Evolutionary conservation across 352 stramenopile genomes (phyloP).

Genomic region (Hyaloperonospora arabidopsidis): DNA sequence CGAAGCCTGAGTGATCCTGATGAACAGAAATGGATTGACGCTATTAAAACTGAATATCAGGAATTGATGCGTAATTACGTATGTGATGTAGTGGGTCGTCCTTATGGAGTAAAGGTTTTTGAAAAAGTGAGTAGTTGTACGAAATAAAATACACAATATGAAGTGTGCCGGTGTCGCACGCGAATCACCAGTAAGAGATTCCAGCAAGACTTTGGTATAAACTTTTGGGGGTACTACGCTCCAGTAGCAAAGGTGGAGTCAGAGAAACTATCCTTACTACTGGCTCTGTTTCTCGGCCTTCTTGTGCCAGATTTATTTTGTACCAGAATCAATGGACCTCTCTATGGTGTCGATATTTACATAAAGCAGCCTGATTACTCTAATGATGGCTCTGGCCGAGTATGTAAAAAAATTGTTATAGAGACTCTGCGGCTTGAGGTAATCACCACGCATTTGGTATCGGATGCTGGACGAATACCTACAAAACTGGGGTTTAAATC

Average conservation of each 20-base stretch:
- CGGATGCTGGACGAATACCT: conserved; percentile 2
- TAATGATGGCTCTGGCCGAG: conserved; percentile 2
- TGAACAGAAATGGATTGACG: conserved; percentile 3
- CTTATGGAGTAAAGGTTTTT: not conserved
- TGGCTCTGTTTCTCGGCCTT: conserved; percentile 4
- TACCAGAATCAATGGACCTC: conserved; percentile 5
- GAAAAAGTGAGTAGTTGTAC: conserved; percentile 1
- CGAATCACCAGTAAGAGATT: no score
- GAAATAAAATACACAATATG: not conserved
- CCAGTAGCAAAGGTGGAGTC: conserved; percentile 5
- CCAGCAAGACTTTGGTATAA: no score
- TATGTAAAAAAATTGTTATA: conserved; percentile 3
- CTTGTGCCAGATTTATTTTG: conserved; percentile 3
- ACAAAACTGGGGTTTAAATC: not conserved
- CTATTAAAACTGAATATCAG: conserved; percentile 1
- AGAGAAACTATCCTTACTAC: conserved; percentile 1
- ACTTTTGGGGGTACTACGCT: no score
- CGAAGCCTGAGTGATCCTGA: conserved; percentile 1
- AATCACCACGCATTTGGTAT: not conserved
- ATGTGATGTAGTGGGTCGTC: conserved; percentile 1
- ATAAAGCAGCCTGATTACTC: conserved; percentile 9
- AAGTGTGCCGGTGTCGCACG: conserved; percentile 7
- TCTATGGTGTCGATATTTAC: conserved; percentile 7
- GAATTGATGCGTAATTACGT: conserved; percentile 6
- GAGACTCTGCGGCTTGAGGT: conserved; percentile 2